Conservation (phyloP, 2,329 filamentous ascomycete genomes). For the Hypoxylon sp. region DNA sequence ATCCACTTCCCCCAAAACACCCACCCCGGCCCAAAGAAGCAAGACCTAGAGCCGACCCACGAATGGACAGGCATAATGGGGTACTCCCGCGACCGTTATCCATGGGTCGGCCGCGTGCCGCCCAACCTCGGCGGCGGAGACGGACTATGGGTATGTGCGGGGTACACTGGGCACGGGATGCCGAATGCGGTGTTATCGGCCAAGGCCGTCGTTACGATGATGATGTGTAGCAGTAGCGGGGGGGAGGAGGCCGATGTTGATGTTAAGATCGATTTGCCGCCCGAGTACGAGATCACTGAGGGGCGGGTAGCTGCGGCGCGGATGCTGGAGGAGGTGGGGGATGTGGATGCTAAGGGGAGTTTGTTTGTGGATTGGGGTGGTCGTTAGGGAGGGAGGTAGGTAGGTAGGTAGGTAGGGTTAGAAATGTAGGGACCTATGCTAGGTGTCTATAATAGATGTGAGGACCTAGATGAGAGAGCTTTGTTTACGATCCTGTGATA, state of each 20-base stretch:
- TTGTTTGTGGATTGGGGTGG: slow-evolving; percentile 41
- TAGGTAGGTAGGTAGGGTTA: neutral
- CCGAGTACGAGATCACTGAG: slow-evolving; percentile 58
- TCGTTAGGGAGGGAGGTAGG: neutral
- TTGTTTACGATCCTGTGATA: neutral
- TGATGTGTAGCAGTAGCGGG: slow-evolving; percentile 67
- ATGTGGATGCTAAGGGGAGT: slow-evolving; percentile 42
- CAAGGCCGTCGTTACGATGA: slow-evolving; percentile 72
- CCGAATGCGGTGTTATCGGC: slow-evolving; percentile 78
- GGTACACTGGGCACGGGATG: slow-evolving; percentile 84
- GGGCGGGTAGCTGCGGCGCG: slow-evolving; percentile 50
- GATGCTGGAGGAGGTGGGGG: slow-evolving; percentile 32
- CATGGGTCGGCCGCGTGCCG: slow-evolving; percentile 80
- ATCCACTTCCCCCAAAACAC: too few relatives aligned
- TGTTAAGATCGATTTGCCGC: slow-evolving; percentile 61
- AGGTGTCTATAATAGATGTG: slow-evolving; percentile 6
- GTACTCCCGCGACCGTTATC: slow-evolving; percentile 75
- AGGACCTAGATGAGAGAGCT: neutral
- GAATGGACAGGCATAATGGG: slow-evolving; percentile 90
- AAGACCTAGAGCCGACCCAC: slow-evolving; percentile 66
- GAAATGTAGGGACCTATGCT: neutral
- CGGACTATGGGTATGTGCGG: slow-evolving; percentile 74
- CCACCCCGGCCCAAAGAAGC: slow-evolving; percentile 47
- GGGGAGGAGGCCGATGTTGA: too few relatives aligned
- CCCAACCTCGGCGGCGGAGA: slow-evolving; percentile 63